These are phyloP conservation scores for Salicornia ramosissima DNA, from an alignment of 148 eudicot genomes.

Conservation along the genomic window DNA sequence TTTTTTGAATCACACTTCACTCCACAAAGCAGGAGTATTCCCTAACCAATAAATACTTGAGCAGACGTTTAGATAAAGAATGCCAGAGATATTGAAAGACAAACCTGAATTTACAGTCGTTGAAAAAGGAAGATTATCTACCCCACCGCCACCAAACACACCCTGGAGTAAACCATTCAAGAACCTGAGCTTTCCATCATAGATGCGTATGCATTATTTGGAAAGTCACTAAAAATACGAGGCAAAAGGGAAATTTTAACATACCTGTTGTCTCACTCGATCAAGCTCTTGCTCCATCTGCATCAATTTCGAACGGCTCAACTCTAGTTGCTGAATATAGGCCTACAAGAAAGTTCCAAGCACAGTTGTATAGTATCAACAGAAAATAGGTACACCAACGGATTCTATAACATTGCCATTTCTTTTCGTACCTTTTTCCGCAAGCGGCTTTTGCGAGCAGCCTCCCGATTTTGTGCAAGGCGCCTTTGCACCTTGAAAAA, in stretches of 20 bases:
- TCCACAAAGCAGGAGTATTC: not conserved
- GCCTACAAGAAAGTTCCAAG: conserved; percentile 45
- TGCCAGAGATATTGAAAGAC: conserved; percentile 21
- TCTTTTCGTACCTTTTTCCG: conserved; percentile 70
- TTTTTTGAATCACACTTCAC: not conserved
- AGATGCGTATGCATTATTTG: not conserved
- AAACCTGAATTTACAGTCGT: conserved; percentile 69
- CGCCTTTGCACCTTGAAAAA: conserved; percentile 72
- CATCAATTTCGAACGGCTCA: conserved; percentile 65
- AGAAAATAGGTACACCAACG: conserved; percentile 1
- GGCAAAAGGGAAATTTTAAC: conserved; percentile 1
- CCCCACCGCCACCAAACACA: conserved; percentile 44
- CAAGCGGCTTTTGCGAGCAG: conserved; percentile 96
- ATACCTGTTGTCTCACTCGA: conserved; percentile 72
- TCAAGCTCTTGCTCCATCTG: conserved; percentile 95
- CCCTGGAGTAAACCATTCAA: conserved; percentile 50
- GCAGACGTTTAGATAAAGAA: not conserved
- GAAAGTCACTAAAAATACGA: not conserved
- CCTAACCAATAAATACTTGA: not conserved
- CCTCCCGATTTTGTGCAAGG: conserved; percentile 97
- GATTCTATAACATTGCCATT: not conserved
- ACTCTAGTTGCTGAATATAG: conserved; percentile 91
- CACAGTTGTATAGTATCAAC: conserved; percentile 16
- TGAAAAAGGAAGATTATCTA: conserved; percentile 51
- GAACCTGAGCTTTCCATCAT: conserved; percentile 8